A percentile compares a stretch with the other conserved stretches of the same genome.
Conservation (phyloP, 208 protist genomes). For the Trypanosoma theileri region DNA sequence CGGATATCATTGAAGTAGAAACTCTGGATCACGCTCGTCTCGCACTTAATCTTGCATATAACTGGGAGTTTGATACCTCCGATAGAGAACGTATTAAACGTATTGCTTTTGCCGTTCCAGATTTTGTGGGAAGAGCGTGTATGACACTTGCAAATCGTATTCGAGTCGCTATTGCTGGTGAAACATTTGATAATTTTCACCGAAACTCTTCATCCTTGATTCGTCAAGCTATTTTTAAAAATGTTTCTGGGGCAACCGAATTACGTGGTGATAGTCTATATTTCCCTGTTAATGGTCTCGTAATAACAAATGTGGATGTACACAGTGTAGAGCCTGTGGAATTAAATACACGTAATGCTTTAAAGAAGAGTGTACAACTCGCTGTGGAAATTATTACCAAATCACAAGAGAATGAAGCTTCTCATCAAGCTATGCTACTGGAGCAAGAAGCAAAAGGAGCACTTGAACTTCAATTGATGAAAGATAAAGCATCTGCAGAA, state of each 20-base stretch:
- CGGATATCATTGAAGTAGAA: constrained; percentile 92
- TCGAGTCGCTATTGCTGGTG: constrained; percentile 85
- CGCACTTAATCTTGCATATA: constrained; percentile 94
- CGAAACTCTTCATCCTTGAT: constrained; percentile 93
- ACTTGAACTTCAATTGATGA: constrained; percentile 75
- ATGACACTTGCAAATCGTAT: constrained; percentile 94
- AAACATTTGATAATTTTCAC: constrained; percentile 96
- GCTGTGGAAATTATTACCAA: constrained; percentile 92
- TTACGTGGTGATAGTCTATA: constrained; percentile 44
- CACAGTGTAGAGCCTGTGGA: constrained; percentile 94
- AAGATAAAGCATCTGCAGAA: constrained; percentile 61
- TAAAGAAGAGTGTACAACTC: constrained; percentile 89
- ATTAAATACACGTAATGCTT: constrained; percentile 74
- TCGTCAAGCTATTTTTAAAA: constrained; percentile 88
- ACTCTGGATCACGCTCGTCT: constrained; percentile 95
- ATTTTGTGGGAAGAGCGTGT: constrained; percentile 96
- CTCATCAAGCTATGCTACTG: constrained; percentile 68
- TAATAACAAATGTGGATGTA: constrained; percentile 94
- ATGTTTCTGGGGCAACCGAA: constrained; percentile 35
- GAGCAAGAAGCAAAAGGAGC: constrained; percentile 77
- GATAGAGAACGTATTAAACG: constrained; percentile 29
- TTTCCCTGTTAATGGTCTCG: constrained; percentile 89
- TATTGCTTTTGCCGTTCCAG: constrained; percentile 88
- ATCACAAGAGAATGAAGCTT: constrained; percentile 84
- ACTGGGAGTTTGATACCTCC: constrained; percentile 92